These are phyloP conservation scores for Fomitopsis schrenkii DNA, from an alignment of 1,284 basidiomycete species.

Conservation along the genomic window DNA sequence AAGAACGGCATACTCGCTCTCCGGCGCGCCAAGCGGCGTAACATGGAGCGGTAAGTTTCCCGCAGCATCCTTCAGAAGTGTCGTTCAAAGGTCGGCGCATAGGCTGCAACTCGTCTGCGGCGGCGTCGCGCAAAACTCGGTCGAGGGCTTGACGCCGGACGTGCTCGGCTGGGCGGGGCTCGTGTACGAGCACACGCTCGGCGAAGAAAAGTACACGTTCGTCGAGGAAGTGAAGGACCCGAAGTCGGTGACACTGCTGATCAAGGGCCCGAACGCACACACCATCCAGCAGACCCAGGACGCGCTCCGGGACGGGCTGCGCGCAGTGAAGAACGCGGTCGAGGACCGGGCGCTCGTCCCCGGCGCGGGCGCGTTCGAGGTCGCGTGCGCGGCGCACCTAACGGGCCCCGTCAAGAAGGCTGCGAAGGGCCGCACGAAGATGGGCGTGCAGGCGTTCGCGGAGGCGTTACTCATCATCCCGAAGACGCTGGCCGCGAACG, in stretches of 20 bases:
- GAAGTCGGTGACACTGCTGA: slow-evolving; percentile 94
- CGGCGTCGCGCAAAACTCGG: slow-evolving; percentile 95
- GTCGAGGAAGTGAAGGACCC: slow-evolving; percentile 96
- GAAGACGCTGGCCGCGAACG: slow-evolving; percentile 95
- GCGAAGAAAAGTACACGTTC: slow-evolving; percentile 99
- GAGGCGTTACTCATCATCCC: slow-evolving; percentile 95
- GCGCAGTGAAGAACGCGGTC: slow-evolving; percentile 95
- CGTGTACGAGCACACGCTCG: slow-evolving; percentile 98
- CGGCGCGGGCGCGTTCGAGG: slow-evolving; percentile 96
- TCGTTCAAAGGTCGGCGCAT: slow-evolving; percentile 4
- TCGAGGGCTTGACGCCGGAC: slow-evolving; percentile 91
- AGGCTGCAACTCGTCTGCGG: slow-evolving; percentile 94
- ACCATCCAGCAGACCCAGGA: slow-evolving; percentile 98
- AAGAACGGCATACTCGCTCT: slow-evolving; percentile 97
- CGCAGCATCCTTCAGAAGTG: neutral
- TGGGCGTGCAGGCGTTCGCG: slow-evolving; percentile 97
- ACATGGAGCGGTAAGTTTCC: slow-evolving; percentile 82
- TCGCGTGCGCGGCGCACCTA: slow-evolving; percentile 88
- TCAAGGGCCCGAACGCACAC: slow-evolving; percentile 98
- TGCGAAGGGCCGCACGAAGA: slow-evolving; percentile 95
- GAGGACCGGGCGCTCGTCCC: slow-evolving; percentile 90
- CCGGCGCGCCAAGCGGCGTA: slow-evolving; percentile 93
- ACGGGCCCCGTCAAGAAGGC: slow-evolving; percentile 75
- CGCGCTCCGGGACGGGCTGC: slow-evolving; percentile 92
- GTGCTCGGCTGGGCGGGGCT: slow-evolving; percentile 96